Base-by-base conservation (phyloP, 1,139 yeast genomes). In the Yamadazyma triangularis region DNA sequence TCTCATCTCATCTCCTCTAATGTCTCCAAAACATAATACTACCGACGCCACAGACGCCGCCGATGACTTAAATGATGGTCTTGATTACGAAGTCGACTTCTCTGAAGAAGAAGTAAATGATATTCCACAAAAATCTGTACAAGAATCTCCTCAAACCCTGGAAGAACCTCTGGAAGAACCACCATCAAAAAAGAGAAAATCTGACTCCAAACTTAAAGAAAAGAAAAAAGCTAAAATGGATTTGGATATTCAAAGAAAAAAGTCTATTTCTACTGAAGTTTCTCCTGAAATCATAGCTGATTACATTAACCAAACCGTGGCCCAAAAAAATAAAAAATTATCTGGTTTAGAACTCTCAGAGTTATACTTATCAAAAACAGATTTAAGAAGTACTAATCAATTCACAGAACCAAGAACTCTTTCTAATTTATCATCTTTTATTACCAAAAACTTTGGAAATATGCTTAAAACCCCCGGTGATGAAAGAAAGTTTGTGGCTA, bases 51-150 rank as follows among this genome's bases (percentile, higher is more conserved):
- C 30, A 30, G 4, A 13, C n/a, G 50, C 31, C 30, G 53, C 40
- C 2, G 89, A 82, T 48, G 87, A 79, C 38, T 60, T 81, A 29
- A 84, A 79, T 32, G 89, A 81, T 50, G 86, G 84, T 2, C 64
- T 81, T 27, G 80, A 63, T 11, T 79, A 78, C 47, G 64, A 64
- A 1, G 63, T 70, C 19, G 79, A 68, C 14, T 53, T 59, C 27
- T 33, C 18, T 14, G 25, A 23, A 3, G 50, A 39, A 27, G 32
- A 15, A 11, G 27, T 7, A 9, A n/a, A 4, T 8, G 27, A 4
- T 11, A 18, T 11, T 3, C 8, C 13, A 8, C 20, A 28, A 8
- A 39, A 39, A 30, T 45, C 31, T 7, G 36, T 10, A 2, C 32
- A 21, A 12, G 33, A 21, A 40, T 24, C 34, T 40, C 23, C 27